Evolutionary conservation across 768 basidiomycete genomes (phyloP), one percentile per base, ranked within the genome.

Genomic region (Psilocybe azurescens): DNA sequence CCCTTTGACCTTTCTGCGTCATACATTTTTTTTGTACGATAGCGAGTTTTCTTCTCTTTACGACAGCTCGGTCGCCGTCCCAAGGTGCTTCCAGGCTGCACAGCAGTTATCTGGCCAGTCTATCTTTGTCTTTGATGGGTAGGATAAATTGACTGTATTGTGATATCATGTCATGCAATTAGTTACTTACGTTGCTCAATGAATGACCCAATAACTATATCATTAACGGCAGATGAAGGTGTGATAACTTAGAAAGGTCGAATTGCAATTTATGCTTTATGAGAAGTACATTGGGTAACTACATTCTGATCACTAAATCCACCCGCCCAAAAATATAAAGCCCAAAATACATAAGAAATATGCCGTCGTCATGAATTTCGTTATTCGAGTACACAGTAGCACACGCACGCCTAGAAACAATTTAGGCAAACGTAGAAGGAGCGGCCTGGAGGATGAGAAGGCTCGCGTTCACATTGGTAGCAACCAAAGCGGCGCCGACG

Each of bases 401-500:
- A 24, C 24, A 39, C 38, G 14, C 41, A 44, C 14, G n/a, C 41
- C 14, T 54, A 38, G 29, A 54, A 14, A 14, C 24, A 41, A 9
- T 32, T 30, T n/a, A 58, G 16, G 36, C 48, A 46, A 8, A n/a
- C 11, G 52, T 32, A 8, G 61, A 57, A 14, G 65, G 68, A 41
- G 70, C 66, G 28, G 86, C 83, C 67, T 90, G 89, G 59, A 88
- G 59, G 7, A 90, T 80, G 5, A 89, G 68, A 60, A 89, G 71
- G 64, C 82, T 85, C 1, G 81, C 82, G 46, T 75, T 71, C 10
- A 78, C 73, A 55, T 80, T 85, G 28, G 79, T 78, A 2, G 83
- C 82, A 1, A 92, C 85, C 59, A 94, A 70, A 14, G 86, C 89
- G 8, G 89, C 86, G 29, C 88, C 90, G 1, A 90, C 85, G 70